Base-by-base conservation (phyloP, 495 filamentous ascomycete genomes). In the Sporormia fimetaria region DNA sequence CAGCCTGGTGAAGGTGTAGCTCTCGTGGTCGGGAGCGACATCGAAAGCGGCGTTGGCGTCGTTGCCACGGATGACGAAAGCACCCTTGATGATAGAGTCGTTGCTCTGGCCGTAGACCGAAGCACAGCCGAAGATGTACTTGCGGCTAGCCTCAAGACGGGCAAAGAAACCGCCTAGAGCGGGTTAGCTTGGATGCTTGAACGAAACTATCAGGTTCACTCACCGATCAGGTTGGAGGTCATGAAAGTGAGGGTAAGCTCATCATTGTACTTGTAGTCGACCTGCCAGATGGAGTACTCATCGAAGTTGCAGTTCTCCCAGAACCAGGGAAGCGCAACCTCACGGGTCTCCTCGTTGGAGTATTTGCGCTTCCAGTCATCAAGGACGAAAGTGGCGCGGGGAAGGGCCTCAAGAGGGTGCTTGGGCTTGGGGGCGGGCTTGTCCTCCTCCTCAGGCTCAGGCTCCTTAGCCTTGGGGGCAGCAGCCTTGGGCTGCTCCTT, bases 351-450 rank as follows among this genome's bases (percentile, higher is more conserved):
- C 50, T 81, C 71, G 76, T 99, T 99, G 57, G 92, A 96, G 80
- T 95, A 99, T 63, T 82, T 77, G 56, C 87, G 85, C 80, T 99
- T 99, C 83, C 80, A 93, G 60, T 99, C 90, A 58, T 99, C 90
- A 39, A 96, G 74, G 47, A 75, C 67, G 57, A 96, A 67, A 34
- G 76, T 78, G 30, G 92, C 73, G 62, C 75, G 80, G 46, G 78
- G 77, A 25, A 96, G 80, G 52, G 75, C 70, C 65, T 94, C 90
- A 47, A 93, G 73, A 45, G 90, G 90, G 70, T 99, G 90, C 78
- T 99, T 96, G 53, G 86, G 67, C 75, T 94, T 95, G 51, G 85
- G 83, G 31, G 76, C 75, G 21, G 73, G 78, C 47, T 71, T 68
- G 20, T 74, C 73, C 48, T 79, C 70, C 52, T 83, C 77, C 42